These are phyloP conservation scores for Postia placenta DNA, from an alignment of 768 basidiomycete genomes.

Conservation along the genomic window DNA sequence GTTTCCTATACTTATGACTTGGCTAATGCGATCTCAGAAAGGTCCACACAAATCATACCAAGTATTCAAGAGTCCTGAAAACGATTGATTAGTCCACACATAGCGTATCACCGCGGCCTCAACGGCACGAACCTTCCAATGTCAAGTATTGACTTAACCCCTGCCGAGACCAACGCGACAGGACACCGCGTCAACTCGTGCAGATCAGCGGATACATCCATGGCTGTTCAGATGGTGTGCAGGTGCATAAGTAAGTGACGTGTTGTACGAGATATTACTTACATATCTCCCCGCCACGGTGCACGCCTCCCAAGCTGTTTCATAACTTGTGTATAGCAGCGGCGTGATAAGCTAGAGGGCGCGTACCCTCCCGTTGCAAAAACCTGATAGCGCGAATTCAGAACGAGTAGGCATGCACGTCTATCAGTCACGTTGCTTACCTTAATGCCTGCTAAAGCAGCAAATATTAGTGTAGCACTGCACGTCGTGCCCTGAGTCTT, in stretches of 20 bases:
- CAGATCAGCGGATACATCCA: conserved; percentile 95
- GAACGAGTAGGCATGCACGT: not conserved
- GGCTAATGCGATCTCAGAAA: not conserved
- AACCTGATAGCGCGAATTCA: conserved; percentile 38
- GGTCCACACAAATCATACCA: conserved; percentile 35
- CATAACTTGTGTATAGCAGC: no score
- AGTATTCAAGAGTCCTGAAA: conserved; percentile 72
- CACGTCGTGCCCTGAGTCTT: conserved; percentile 57
- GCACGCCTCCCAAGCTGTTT: conserved; percentile 80
- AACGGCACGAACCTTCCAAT: conserved; percentile 63
- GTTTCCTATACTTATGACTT: conserved; percentile 61
- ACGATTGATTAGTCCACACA: conserved; percentile 2
- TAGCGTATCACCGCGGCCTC: not conserved
- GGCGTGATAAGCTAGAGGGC: no score
- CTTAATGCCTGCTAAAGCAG: conserved; percentile 83
- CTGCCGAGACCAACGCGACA: conserved; percentile 88
- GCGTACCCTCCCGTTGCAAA: conserved; percentile 90
- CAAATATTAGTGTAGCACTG: conserved; percentile 67
- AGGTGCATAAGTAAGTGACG: not conserved
- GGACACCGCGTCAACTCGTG: conserved; percentile 85
- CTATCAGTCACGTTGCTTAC: conserved; percentile 25
- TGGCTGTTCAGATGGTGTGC: conserved; percentile 41
- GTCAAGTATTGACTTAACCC: conserved; percentile 92
- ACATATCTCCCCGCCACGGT: conserved; percentile 69
- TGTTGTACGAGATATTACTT: conserved; percentile 12